Conservation (phyloP, 768 basidiomycete species). For the Lactarius tabidus region DNA sequence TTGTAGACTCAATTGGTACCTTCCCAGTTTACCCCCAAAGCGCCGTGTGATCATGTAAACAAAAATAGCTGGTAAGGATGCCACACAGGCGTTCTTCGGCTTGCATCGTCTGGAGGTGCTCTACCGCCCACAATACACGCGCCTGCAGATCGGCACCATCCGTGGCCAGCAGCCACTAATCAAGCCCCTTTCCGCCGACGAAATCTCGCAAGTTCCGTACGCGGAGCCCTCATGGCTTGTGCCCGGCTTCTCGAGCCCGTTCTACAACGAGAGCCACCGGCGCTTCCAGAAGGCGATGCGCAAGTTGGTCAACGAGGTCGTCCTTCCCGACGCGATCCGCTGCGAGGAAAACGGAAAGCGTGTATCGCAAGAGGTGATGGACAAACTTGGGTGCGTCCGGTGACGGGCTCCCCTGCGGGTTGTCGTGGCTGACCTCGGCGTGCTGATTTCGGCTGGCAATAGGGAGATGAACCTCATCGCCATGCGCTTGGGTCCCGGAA, state of each 20-base stretch:
- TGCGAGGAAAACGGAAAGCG: slow-evolving; percentile 88
- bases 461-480: slow-evolving; percentile 77
- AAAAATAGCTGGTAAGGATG: slow-evolving; percentile 59
- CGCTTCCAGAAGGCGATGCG: slow-evolving; percentile 74
- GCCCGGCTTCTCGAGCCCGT: slow-evolving; percentile 65
- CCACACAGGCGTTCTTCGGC: slow-evolving; percentile 79
- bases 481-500: slow-evolving; percentile 89
- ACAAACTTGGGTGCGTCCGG: slow-evolving; percentile 69
- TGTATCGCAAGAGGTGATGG: slow-evolving; percentile 78
- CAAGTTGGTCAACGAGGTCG: slow-evolving; percentile 69
- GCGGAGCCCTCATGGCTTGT: slow-evolving; percentile 82
- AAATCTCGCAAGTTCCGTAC: slow-evolving; percentile 75
- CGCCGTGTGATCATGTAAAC: background rate
- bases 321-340: slow-evolving; percentile 66
- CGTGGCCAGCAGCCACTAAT: slow-evolving; percentile 54
- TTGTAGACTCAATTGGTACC: slow-evolving; percentile 60
- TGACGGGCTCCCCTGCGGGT: background rate
- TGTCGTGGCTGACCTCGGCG: background rate
- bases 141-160: slow-evolving; percentile 63
- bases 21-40: background rate
- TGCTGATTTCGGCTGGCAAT: slow-evolving; percentile 1
- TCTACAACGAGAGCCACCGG: slow-evolving; percentile 71
- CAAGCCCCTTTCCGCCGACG: slow-evolving; percentile 52
- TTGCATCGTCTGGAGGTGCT: slow-evolving; percentile 83
- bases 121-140: slow-evolving; percentile 63